These are phyloP conservation scores for Phytomonas sp. DNA, from an alignment of 208 protist genomes.

Conservation along the genomic window DNA sequence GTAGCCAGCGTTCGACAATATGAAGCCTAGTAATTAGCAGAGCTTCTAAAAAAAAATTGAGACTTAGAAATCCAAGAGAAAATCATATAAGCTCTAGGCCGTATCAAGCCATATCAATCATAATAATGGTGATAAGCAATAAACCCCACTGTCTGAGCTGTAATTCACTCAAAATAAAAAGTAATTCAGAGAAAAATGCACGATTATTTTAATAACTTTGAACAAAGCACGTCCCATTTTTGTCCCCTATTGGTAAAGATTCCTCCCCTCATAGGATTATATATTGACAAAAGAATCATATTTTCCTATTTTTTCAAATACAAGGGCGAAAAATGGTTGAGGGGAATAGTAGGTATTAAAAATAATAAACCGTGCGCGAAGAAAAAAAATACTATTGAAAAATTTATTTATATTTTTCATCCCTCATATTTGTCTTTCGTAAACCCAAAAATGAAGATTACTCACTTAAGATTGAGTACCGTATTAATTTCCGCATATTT, in stretches of 20 bases:
- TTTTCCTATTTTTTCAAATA: background rate
- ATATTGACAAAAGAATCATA: background rate
- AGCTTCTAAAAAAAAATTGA: background rate
- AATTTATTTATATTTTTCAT: background rate
- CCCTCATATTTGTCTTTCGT: background rate
- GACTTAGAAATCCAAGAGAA: background rate
- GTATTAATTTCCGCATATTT: slow-evolving; percentile 1
- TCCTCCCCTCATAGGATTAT: background rate
- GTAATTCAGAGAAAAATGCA: slow-evolving; percentile 12
- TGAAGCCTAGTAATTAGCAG: background rate
- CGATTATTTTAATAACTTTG: background rate
- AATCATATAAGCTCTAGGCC: background rate
- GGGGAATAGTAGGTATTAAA: background rate
- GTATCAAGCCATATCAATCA: background rate
- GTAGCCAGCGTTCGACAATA: background rate
- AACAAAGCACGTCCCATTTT: background rate
- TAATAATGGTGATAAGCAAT: background rate
- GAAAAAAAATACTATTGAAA: background rate
- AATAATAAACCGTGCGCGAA: background rate
- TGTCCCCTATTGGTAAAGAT: background rate
- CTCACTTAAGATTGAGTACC: background rate
- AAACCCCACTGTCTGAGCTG: background rate
- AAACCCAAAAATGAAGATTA: background rate
- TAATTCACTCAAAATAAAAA: slow-evolving; percentile 5
- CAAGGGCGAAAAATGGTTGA: background rate